Percentiles rank a stretch among this genome's conserved stretches.
Evolutionary conservation across 352 stramenopile species (phyloP).

Genomic region (Pythium guiyangense): DNA sequence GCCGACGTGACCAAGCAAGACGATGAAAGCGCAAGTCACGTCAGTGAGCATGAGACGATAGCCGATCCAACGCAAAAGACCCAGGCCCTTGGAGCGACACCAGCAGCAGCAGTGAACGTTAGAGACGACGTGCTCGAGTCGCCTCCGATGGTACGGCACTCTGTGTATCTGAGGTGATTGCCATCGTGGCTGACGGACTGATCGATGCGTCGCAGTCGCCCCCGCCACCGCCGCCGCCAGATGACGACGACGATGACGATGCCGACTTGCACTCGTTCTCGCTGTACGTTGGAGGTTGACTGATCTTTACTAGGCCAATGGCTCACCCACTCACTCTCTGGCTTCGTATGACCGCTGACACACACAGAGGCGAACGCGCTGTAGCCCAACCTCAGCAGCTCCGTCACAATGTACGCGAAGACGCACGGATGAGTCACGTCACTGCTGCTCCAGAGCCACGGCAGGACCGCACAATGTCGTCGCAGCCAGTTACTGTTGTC

Average conservation of each 20-base stretch:
- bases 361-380: not conserved
- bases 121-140: not conserved
- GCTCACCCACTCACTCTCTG: not conserved
- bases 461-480: not conserved
- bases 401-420: too few relatives aligned
- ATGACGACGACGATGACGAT: slow-evolving; percentile 36
- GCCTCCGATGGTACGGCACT: not conserved
- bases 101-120: not conserved
- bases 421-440: too few relatives aligned
- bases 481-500: not conserved
- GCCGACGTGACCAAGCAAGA: not conserved
- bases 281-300: slow-evolving; percentile 7
- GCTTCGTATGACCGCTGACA: not conserved
- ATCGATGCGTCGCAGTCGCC: slow-evolving; percentile 22
- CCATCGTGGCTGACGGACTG: not conserved
- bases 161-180: not conserved
- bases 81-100: too few relatives aligned
- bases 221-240: slow-evolving; percentile 40
- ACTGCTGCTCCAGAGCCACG: not conserved
- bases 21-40: not conserved
- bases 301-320: too few relatives aligned
- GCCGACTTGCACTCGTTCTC: slow-evolving; percentile 22
- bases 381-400: not conserved
- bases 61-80: not conserved
- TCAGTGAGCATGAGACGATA: not conserved